phyloP scores from a whole-genome alignment of 78 protist genomes.

The Speleostelium caveatum region DNA sequence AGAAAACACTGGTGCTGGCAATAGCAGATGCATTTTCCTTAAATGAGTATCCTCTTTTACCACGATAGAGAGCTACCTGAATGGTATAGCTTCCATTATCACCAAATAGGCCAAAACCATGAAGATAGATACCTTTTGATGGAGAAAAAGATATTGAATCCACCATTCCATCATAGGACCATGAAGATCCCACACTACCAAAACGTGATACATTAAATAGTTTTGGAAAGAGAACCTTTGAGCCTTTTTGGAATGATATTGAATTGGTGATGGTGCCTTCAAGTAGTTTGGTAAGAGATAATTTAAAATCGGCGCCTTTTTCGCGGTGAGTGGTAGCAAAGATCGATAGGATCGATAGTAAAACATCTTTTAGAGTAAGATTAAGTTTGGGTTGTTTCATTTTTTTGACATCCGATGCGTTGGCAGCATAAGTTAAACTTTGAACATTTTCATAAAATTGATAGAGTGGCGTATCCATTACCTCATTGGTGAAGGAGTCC shows the following conservation, averaged over 20 bases:
- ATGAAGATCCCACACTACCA: not conserved
- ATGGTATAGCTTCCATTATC: slow-evolving; percentile 30
- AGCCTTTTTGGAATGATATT: no score
- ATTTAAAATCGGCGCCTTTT: no score
- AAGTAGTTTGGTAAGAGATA: no score
- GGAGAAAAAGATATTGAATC: slow-evolving; percentile 28
- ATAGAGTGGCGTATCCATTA: not conserved
- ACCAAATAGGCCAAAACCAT: slow-evolving; percentile 65
- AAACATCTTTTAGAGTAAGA: no score
- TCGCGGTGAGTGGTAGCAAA: no score
- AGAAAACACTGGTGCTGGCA: not conserved
- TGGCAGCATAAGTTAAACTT: no score
- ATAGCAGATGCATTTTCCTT: not conserved
- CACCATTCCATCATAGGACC: slow-evolving; percentile 36
- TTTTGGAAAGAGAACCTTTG: slow-evolving; percentile 4
- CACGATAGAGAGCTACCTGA: not conserved
- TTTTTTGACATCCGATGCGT: not conserved
- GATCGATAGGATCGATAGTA: no score
- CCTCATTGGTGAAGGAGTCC: slow-evolving; percentile 29
- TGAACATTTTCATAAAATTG: slow-evolving; percentile 22
- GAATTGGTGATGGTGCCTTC: no score
- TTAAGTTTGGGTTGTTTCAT: not conserved
- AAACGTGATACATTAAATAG: not conserved
- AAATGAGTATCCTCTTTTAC: slow-evolving; percentile 1
- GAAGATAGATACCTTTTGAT: slow-evolving; percentile 8